Evolutionary conservation across 1,284 basidiomycete genomes (phyloP), one percentile per base, ranked within the genome.

Genomic region (Clitocybe nebularis): DNA sequence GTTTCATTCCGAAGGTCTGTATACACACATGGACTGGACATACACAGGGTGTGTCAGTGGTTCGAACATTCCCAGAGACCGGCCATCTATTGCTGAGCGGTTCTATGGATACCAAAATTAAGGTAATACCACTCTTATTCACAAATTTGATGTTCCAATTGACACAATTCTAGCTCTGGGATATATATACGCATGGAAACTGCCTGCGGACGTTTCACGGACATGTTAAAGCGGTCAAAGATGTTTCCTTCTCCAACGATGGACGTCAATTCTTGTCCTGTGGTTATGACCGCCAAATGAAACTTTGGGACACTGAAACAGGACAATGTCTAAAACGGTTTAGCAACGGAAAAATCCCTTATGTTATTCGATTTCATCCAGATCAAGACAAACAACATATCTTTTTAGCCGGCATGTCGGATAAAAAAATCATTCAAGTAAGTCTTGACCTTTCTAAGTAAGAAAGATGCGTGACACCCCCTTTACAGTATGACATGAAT

Each of bases 261-360:
- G 96, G 96, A 1, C 76, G 77, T 22, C 77, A 76, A 51, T 99
- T 99, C 71, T 64, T 99, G 36, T 96, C 92, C 5, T 93, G 94
- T 47, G 87, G 83, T 23, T 99, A 96, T 58, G 96, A 99, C 64
- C 83, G 93, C 40, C 88, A 93, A 59, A 92, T 99, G 80, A 99
- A 99, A 67, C 74, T 98, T 5, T 99, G 96, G 96, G 94, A 99
- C 58, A 98, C 96, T 13, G 96, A 99, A 68, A 98, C 96, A 0
- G 95, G 91, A 1, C 88, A 94, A 67, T 98, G 95, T 67, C 69
- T 97, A 47, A 89, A 94, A 62, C 89, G 93, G 4, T 98, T 98
- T 67, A 86, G 87, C 49, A 97, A 96, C 58, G 94, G 93, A 49
- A 97, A 97, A 69, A 92, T 94, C 13, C 92, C 96, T 10, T 93